Base-by-base conservation (phyloP, 306 rosid genomes). In the Arachis hypogaea region DNA sequence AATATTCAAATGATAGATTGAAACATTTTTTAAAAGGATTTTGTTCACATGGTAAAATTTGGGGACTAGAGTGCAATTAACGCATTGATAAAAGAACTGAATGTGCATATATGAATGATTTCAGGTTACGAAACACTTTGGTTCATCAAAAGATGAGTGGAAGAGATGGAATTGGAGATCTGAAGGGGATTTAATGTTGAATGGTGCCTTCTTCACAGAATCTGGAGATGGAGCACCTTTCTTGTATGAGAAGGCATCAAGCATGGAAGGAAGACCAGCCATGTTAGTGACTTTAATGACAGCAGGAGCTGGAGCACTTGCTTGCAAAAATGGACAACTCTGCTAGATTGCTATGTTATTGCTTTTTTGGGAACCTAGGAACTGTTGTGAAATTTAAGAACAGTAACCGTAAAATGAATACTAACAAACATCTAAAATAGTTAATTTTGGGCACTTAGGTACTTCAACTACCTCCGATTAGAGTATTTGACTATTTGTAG, bases 81-180 rank as follows among this genome's bases (percentile, higher is more conserved):
- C 28, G 28, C 28, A 5, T 28, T 33, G 10, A 9, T 67, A 29
- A 12, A 51, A 11, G 33, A 63, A 14, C 7, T 33, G 49, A 54
- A 5, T 38, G 42, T 22, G 14, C 28, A 22, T 22, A 22, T 55
- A 7, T 47, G 71, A 54, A 18, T 60, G 12, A 38, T 57, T 69
- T 75, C 78, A 91, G 95, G 79, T 92, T 0, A 85, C 98, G 0
- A 87, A 87, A 59, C 90, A 80, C 59, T 82, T 77, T 57, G 84
- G 77, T 12, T 80, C 93, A 59, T 62, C 83, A 36, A 59, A 80
- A 11, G 72, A 67, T 1, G 61, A 73, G 47, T 93, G 97, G 97
- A 86, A 79, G 76, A 85, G 76, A 0, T 93, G 97, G 98, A 91
- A 90, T 75, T 93, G 98, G 97, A 89, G 90, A 52, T 89, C 98